A percentile compares a stretch with the other conserved stretches of the same genome.
These are phyloP conservation scores for Pogostemon cablin DNA, from an alignment of 257 asterid genomes.

Conservation along the genomic window DNA sequence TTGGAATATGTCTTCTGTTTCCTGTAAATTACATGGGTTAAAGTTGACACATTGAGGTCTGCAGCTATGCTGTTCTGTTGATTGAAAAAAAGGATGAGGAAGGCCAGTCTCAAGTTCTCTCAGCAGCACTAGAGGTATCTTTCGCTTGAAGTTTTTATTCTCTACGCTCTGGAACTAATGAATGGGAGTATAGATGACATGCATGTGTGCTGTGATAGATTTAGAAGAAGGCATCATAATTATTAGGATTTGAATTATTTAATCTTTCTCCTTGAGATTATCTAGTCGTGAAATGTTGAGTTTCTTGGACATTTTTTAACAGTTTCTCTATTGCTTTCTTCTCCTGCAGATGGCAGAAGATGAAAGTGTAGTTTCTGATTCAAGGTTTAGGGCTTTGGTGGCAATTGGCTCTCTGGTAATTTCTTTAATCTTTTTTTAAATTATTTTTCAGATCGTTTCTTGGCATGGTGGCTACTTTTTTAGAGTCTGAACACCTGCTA, in stretches of 20 bases:
- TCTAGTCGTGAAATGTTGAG: slow-evolving; percentile 1
- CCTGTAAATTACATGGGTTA: slow-evolving; percentile 11
- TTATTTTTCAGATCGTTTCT: slow-evolving; percentile 3
- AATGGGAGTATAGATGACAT: background rate
- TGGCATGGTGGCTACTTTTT: background rate
- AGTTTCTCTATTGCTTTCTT: slow-evolving; percentile 19
- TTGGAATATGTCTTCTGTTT: slow-evolving; percentile 18
- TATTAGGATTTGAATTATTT: slow-evolving; percentile 1
- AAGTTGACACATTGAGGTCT: slow-evolving; percentile 35
- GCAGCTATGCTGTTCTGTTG: slow-evolving; percentile 92
- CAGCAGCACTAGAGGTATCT: slow-evolving; percentile 94
- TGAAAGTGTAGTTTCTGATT: slow-evolving; percentile 65
- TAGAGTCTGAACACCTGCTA: background rate
- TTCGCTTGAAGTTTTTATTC: slow-evolving; percentile 19
- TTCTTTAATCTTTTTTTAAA: background rate
- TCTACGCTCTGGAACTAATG: slow-evolving; percentile 13
- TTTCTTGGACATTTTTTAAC: slow-evolving; percentile 3
- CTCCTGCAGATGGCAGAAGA: slow-evolving; percentile 84
- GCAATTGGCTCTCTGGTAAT: slow-evolving; percentile 97
- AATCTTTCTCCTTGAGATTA: slow-evolving; percentile 7
- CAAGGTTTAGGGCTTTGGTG: slow-evolving; percentile 85
- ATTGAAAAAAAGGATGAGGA: slow-evolving; percentile 84
- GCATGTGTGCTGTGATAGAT: background rate
- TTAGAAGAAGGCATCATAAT: background rate
- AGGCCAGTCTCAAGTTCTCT: slow-evolving; percentile 97